These are phyloP conservation scores for Talaromyces sp. DNA, from an alignment of 2,329 filamentous ascomycete species.

Conservation along the genomic window DNA sequence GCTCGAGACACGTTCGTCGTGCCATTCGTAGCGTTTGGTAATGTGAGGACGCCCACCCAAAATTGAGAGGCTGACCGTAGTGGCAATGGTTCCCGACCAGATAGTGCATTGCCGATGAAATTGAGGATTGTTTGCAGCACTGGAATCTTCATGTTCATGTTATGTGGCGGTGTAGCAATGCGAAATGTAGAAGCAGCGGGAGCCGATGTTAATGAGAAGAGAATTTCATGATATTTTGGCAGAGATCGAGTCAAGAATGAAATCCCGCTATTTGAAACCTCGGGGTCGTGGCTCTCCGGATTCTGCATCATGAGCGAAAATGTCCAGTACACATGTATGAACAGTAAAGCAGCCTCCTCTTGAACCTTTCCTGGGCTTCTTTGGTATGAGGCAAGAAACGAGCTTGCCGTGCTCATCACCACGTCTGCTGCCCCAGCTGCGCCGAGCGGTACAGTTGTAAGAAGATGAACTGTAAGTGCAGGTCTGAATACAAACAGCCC, in stretches of 20 bases:
- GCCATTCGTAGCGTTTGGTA: constrained; percentile 25
- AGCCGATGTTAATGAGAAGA: constrained; percentile 35
- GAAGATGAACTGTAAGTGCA: constrained; percentile 39
- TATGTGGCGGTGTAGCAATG: constrained; percentile 17
- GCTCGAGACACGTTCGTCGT: constrained; percentile 26
- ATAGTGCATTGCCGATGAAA: constrained; percentile 40
- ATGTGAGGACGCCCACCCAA: constrained; percentile 39
- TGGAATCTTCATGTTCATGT: constrained; percentile 21
- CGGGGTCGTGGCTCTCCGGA: constrained; percentile 38
- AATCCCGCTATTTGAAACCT: constrained; percentile 43
- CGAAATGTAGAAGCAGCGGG: constrained; percentile 19
- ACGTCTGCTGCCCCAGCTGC: constrained; percentile 40
- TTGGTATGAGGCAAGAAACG: constrained; percentile 44
- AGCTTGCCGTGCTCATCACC: constrained; percentile 45
- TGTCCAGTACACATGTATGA: constrained; percentile 38
- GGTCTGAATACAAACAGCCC: constrained; percentile 45
- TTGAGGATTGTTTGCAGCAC: constrained; percentile 37
- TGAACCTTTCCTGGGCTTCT: constrained; percentile 34
- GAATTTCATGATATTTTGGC: constrained; percentile 38
- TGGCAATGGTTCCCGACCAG: constrained; percentile 43
- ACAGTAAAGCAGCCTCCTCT: constrained; percentile 34
- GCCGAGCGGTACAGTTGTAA: constrained; percentile 39
- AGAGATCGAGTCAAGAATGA: constrained; percentile 44
- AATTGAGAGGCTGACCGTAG: constrained; percentile 46
- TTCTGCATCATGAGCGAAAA: constrained; percentile 37